Percentiles rank a stretch among this genome's conserved stretches.
Conservation (phyloP, 345 rosid genomes). For the Jatropha curcas region DNA sequence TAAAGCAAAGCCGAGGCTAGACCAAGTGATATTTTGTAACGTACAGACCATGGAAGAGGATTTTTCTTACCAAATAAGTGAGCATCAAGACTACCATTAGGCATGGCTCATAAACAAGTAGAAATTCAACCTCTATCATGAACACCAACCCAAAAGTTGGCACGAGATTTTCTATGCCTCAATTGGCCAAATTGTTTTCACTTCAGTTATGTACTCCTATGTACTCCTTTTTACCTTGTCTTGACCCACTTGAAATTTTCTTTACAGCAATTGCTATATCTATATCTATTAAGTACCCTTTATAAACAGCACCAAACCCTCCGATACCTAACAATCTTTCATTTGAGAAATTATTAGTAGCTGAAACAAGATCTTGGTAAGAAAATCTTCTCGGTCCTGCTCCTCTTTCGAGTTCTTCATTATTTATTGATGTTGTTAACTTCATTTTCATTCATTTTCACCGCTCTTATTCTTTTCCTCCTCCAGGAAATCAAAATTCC, state of each 20-base stretch:
- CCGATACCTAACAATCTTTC: slow-evolving; percentile 44
- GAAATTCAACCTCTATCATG: slow-evolving; percentile 36
- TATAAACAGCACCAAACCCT: slow-evolving; percentile 50
- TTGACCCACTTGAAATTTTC: slow-evolving; percentile 38
- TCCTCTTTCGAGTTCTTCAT: slow-evolving; percentile 43
- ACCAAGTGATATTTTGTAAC: slow-evolving; percentile 48
- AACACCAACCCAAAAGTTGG: slow-evolving; percentile 70
- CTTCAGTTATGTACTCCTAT: slow-evolving; percentile 45
- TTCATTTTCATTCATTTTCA: neutral
- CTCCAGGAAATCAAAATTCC: neutral
- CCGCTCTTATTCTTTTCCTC: neutral
- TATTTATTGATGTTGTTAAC: slow-evolving; percentile 13
- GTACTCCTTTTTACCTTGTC: slow-evolving; percentile 44
- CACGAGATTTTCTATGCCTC: slow-evolving; percentile 56
- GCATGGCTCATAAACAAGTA: slow-evolving; percentile 56
- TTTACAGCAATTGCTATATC: slow-evolving; percentile 41
- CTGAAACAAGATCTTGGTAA: slow-evolving; percentile 31
- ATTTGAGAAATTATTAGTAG: slow-evolving; percentile 36
- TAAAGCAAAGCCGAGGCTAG: slow-evolving; percentile 52
- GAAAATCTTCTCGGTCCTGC: slow-evolving; percentile 46
- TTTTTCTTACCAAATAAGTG: slow-evolving; percentile 48
- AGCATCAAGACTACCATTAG: slow-evolving; percentile 54
- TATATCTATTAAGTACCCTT: slow-evolving; percentile 27
- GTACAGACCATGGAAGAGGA: slow-evolving; percentile 42
- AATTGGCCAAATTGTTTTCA: slow-evolving; percentile 51